Conservation (phyloP, 352 stramenopile genomes). For the Aphanomyces stellatus region DNA sequence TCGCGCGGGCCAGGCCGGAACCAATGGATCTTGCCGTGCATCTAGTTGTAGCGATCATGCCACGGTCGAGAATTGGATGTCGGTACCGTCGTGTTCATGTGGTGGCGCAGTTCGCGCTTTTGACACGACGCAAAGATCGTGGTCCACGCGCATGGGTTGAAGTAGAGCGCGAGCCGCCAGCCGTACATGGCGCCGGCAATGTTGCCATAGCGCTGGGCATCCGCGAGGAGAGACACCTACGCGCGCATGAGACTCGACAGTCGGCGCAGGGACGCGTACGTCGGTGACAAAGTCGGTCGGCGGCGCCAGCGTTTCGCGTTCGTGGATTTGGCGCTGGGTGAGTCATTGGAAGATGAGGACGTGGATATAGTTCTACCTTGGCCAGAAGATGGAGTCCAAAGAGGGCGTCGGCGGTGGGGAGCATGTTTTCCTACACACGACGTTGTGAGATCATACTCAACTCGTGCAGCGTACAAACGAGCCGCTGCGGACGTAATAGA, state of each 20-base stretch:
- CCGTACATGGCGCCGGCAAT: constrained; percentile 69
- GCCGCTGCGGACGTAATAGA: constrained; percentile 66
- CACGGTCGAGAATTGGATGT: no score
- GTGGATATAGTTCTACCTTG: no score
- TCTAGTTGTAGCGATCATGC: no score
- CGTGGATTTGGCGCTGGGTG: background rate
- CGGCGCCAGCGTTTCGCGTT: background rate
- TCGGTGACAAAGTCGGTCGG: background rate
- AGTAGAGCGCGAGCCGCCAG: constrained; percentile 72
- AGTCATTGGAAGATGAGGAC: background rate
- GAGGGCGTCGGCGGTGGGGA: constrained; percentile 61
- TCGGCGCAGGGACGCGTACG: background rate
- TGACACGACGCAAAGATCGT: constrained; percentile 41
- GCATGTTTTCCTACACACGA: constrained; percentile 38
- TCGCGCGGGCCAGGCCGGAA: constrained; percentile 35
- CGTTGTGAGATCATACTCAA: no score
- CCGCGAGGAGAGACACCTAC: constrained; percentile 38
- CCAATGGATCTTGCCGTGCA: background rate
- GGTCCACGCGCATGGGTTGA: constrained; percentile 62
- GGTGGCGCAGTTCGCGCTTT: background rate
- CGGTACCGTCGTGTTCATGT: background rate
- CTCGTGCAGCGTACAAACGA: constrained; percentile 26
- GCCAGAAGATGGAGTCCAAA: constrained; percentile 60
- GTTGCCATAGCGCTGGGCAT: constrained; percentile 53
- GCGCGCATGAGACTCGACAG: background rate